phyloP scores from a whole-genome alignment of 148 eudicot genomes.

The Nepenthes mirabilis region DNA sequence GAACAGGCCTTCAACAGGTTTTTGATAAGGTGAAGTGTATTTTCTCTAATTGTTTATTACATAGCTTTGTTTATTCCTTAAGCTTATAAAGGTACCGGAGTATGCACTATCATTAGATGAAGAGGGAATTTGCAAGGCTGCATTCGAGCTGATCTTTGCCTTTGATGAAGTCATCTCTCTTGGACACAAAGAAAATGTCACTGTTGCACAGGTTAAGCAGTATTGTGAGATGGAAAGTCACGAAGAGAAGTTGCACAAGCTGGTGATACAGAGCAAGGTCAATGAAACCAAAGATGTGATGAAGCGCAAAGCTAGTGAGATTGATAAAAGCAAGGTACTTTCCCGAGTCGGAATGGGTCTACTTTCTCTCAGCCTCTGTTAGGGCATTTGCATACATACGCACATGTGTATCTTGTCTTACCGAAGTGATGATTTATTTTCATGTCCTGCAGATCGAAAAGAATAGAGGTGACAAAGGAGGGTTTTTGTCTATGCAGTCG shows the following conservation, averaged over 20 bases:
- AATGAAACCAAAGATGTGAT: conserved; percentile 92
- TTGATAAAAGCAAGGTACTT: conserved; percentile 85
- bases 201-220: conserved; percentile 91
- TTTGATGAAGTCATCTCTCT: conserved; percentile 91
- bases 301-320: conserved; percentile 95
- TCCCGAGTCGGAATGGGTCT: neutral
- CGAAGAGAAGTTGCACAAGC: conserved; percentile 92
- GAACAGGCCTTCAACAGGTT: no score
- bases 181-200: conserved; percentile 95
- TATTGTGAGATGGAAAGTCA: conserved; percentile 99
- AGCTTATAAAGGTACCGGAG: conserved; percentile 71
- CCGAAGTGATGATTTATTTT: neutral
- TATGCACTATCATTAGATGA: conserved; percentile 76
- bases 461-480: conserved; percentile 62
- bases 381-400: no score
- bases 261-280: conserved; percentile 85
- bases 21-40: neutral
- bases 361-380: neutral
- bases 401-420: neutral
- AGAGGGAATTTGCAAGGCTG: conserved; percentile 76
- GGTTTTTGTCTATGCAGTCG: conserved; percentile 56
- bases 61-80: conserved; percentile 30
- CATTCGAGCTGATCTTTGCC: conserved; percentile 89
- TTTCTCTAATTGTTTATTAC: neutral
- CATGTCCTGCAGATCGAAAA: conserved; percentile 52